Conservation (phyloP, 805 yeast species). For the Deakozyma indianensis region DNA sequence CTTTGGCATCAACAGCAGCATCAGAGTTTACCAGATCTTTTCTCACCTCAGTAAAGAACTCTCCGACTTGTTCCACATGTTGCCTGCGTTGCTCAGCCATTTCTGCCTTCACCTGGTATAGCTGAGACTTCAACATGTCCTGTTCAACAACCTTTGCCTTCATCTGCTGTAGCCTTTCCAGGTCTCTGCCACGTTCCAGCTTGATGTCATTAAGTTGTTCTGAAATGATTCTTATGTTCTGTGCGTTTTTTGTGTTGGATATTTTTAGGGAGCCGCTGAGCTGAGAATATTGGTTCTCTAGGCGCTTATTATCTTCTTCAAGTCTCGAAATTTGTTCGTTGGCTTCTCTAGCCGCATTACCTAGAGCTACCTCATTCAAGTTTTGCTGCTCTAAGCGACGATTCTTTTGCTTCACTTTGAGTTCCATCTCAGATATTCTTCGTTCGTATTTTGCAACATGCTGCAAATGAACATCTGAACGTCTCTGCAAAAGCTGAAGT, state of each 20-base stretch:
- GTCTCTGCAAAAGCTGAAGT: constrained; percentile 43
- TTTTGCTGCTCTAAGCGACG: neutral
- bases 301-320: neutral
- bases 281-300: neutral
- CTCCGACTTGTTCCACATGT: constrained; percentile 8
- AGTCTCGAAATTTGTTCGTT: neutral
- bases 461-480: constrained; percentile 59
- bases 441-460: constrained; percentile 58
- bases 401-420: constrained; percentile 22
- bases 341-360: neutral
- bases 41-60: constrained; percentile 8
- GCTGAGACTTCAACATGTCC: constrained; percentile 4
- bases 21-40: constrained; percentile 8
- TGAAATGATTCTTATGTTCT: constrained; percentile 28
- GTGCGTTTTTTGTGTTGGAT: constrained; percentile 44
- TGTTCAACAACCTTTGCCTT: constrained; percentile 7
- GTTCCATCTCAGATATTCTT: constrained; percentile 51
- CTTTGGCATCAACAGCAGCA: constrained; percentile 5
- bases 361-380: neutral
- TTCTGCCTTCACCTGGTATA: constrained; percentile 3
- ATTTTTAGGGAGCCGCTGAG: constrained; percentile 23
- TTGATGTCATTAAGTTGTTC: constrained; percentile 5
- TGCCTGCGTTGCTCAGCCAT: constrained; percentile 6
- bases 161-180: constrained; percentile 7
- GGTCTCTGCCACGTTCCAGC: constrained; percentile 7